phyloP scores from a whole-genome alignment of 306 rosid genomes.

The Castanopsis chinensis region DNA sequence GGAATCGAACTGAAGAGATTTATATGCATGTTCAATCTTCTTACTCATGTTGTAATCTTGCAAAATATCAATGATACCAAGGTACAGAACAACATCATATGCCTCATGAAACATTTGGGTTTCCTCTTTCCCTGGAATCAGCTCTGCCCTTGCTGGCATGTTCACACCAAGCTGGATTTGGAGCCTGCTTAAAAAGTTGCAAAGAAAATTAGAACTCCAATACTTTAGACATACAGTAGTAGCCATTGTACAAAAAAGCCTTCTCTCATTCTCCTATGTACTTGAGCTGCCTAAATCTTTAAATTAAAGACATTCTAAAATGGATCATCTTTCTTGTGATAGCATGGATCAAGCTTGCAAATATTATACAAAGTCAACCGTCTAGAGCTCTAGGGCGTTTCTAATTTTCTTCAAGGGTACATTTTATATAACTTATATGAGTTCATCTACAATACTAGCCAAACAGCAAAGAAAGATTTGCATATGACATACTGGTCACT shows the following conservation, averaged over 20 bases:
- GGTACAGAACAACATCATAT: slow-evolving; percentile 89
- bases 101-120: slow-evolving; percentile 62
- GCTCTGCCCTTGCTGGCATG: slow-evolving; percentile 99
- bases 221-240: slow-evolving; percentile 1
- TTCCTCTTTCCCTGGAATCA: slow-evolving; percentile 61
- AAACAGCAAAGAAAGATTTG: no score
- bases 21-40: slow-evolving; percentile 90
- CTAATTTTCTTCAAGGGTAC: background rate
- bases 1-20: slow-evolving; percentile 87
- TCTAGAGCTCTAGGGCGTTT: background rate
- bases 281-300: slow-evolving; percentile 4
- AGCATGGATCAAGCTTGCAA: background rate
- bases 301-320: background rate
- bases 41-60: slow-evolving; percentile 90
- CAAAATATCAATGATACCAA: slow-evolving; percentile 92
- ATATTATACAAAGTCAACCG: background rate
- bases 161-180: slow-evolving; percentile 99
- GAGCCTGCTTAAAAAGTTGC: slow-evolving; percentile 48
- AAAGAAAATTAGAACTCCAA: slow-evolving; percentile 3
- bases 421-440: background rate
- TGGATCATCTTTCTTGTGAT: background rate
- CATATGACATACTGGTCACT: no score
- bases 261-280: slow-evolving; percentile 6
- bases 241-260: background rate
- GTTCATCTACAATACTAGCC: background rate